Evolutionary conservation across 1,139 yeast species (phyloP).

Genomic region (Taphrina betulina): DNA sequence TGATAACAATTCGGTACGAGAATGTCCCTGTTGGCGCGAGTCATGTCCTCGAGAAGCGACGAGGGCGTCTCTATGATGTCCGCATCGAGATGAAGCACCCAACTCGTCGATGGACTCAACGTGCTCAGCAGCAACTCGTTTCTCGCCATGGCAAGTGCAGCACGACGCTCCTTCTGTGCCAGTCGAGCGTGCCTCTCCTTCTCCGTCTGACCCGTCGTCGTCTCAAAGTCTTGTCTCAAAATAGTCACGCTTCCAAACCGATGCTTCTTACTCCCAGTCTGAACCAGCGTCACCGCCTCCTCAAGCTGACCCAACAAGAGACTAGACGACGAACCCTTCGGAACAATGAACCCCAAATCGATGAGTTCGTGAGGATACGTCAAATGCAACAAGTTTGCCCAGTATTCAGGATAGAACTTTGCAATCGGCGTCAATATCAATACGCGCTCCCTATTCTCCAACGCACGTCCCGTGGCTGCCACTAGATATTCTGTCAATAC

Average conservation of each 20-base stretch:
- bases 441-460: conserved; percentile 68
- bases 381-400: conserved; percentile 74
- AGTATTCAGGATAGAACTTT: conserved; percentile 75
- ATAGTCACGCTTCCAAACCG: conserved; percentile 79
- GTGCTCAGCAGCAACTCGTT: conserved; percentile 89
- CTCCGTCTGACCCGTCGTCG: conserved; percentile 56
- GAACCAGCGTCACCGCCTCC: conserved; percentile 67
- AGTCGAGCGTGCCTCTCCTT: conserved; percentile 51
- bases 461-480: conserved; percentile 26
- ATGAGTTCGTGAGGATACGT: conserved; percentile 80
- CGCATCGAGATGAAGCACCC: conserved; percentile 95
- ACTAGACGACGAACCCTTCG: conserved; percentile 78
- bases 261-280: conserved; percentile 56
- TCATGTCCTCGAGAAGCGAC: conserved; percentile 78
- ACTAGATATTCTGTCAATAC: conserved; percentile 8
- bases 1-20: conserved; percentile 92
- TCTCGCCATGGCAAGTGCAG: conserved; percentile 90
- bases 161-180: conserved; percentile 86
- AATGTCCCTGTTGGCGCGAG: conserved; percentile 81
- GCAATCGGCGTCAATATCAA: conserved; percentile 86
- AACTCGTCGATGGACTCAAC: conserved; percentile 80
- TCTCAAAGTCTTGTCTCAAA: conserved; percentile 81
- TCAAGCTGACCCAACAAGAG: conserved; percentile 68
- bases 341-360: conserved; percentile 87
- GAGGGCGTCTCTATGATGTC: conserved; percentile 88